These are phyloP conservation scores for Raddia guianensis DNA, from an alignment of 176 grass and related monocot genomes.

Conservation along the genomic window DNA sequence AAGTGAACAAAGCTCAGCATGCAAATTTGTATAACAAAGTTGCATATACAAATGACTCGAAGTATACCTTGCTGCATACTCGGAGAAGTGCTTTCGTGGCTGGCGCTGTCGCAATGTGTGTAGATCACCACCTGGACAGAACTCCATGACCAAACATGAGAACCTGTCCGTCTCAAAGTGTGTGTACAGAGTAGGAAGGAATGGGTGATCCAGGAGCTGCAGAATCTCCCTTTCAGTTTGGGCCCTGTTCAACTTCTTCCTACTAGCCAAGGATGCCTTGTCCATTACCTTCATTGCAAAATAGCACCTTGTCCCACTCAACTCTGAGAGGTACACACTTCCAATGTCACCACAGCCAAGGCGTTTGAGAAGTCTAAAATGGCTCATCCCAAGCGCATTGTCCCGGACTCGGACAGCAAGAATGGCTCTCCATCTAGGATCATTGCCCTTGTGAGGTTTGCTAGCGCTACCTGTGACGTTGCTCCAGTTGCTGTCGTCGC, in stretches of 20 bases:
- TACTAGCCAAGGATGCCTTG: conserved; percentile 71
- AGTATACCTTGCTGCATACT: conserved; percentile 77
- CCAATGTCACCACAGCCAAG: conserved; percentile 87
- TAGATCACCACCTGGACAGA: conserved; percentile 83
- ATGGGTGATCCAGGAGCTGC: conserved; percentile 79
- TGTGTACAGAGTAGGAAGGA: conserved; percentile 77
- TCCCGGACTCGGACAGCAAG: conserved; percentile 65
- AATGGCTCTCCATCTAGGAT: conserved; percentile 83
- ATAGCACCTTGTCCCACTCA: conserved; percentile 78
- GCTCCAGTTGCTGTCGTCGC: conserved; percentile 80
- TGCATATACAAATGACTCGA: too few species aligned
- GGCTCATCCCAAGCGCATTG: conserved; percentile 77
- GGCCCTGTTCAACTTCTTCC: conserved; percentile 75
- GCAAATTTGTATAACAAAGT: neutral
- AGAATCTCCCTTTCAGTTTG: conserved; percentile 86
- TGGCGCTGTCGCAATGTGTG: conserved; percentile 75
- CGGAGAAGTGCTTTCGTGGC: conserved; percentile 75
- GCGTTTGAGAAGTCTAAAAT: conserved; percentile 77
- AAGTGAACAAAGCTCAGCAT: neutral
- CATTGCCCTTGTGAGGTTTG: conserved; percentile 94
- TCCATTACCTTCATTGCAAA: conserved; percentile 95
- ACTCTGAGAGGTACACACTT: conserved; percentile 82
- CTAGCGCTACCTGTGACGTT: conserved; percentile 60
- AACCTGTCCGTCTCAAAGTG: conserved; percentile 82
- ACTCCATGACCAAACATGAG: conserved; percentile 91